Evolutionary conservation across 2,329 filamentous ascomycete genomes (phyloP), one percentile per base, ranked within the genome.

Genomic region (Botrytis paeoniae): DNA sequence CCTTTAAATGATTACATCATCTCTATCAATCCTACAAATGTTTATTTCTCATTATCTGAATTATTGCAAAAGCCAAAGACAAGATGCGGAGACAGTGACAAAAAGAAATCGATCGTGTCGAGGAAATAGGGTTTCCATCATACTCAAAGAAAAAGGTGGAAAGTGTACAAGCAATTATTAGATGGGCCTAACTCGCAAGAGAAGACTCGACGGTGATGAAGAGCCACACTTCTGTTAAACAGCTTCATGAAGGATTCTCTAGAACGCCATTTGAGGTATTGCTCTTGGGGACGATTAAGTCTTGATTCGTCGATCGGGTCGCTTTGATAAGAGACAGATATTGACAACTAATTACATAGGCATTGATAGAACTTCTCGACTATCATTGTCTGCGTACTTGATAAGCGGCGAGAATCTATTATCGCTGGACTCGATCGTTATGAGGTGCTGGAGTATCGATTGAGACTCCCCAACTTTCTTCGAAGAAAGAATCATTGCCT

Each of bases 401-500:
- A 69, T 16, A 57, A 43, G 25, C 54, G 37, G 37, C 25, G n/a
- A 25, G 37, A 69, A 57, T 43, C 22, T 32, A 69, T n/a, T 57
- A 25, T 37, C n/a, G 35, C 48, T 41, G 48, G 37, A 22, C 57
- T 57, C 20, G 65, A 29, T 37, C n/a, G 35, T n/a, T 57, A 25
- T 57, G 10, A 32, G 35, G 41, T n/a, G 10, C 29, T 57, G 48
- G 48, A 32, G 54, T 48, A 69, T 68, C n/a, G 22, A 32, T 66
- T 57, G 60, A 57, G 29, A 73, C 41, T 45, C 79, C 78, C 78
- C 77, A 79, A 65, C 79, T 78, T 59, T 81, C 78, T 3, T 79
- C 79, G 74, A 80, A 81, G 61, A 77, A 74, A 43, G 74, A 78
- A 4, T 74, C 70, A 41, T 79, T 80, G 25, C 79, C 80, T 39